Evolutionary conservation across 2,329 filamentous ascomycete genomes (phyloP), one percentile per base, ranked within the genome.

Genomic region (Sarocladium oryzae): DNA sequence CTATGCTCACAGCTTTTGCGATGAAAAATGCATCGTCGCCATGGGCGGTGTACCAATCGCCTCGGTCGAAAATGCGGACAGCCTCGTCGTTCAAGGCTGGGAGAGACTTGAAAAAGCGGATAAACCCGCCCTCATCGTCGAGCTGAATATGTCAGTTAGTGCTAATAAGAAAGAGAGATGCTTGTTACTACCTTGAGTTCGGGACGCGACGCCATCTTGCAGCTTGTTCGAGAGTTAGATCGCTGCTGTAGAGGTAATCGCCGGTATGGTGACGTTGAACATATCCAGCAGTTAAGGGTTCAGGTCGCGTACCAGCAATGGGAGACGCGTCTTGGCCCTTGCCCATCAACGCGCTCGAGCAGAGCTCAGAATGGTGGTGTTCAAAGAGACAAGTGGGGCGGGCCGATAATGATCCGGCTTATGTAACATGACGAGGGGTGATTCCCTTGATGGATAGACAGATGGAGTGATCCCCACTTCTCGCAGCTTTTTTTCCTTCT

Each of bases 81-180:
- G 89, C 91, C 51, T 88, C 86, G 35, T 83, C 78, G 59, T 83
- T 81, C 50, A 83, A 82, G 13, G 74, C 62, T 5, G 89, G 83
- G 2, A 99, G 78, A n/a, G 84, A 86, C 60, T 92, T 92, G 76
- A 95, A 99, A 73, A 90, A 95, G 60, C 86, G 89, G 72, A 97
- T 96, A 76, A 99, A 99, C 58, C 92, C 90, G 63, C 86, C 84
- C 74, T 99, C 93, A 65, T 99, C 93, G 63, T 99, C 95, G 65
- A 97, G 89, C 87, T 91, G 52, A 5, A 23, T 15, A 13, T 18
- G 32, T 45, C 13, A 56, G 51, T 51, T 59, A 16, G 37, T 55
- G 41, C 23, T 38, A 26, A 35, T 26, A 13, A 18, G 35, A 23
- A 28, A 10, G 21, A 16, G n/a, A 18, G 16, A 24, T 7, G 16